phyloP scores from a whole-genome alignment of 1,284 basidiomycete species.

The Sporisorium exsertum region DNA sequence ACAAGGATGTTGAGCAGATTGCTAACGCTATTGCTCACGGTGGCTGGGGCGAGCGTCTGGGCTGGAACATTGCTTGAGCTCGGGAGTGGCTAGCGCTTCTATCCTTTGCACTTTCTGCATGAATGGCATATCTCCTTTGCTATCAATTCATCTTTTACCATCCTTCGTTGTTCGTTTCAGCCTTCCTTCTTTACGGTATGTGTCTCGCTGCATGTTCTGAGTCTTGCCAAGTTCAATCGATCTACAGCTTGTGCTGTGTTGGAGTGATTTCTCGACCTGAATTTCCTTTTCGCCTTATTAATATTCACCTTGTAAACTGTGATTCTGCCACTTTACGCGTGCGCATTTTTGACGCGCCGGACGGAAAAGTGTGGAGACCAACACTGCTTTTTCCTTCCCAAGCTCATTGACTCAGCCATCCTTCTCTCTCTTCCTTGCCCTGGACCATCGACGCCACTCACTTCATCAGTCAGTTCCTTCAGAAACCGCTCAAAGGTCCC shows the following conservation, averaged over 20 bases:
- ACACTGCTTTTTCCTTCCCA: conserved; percentile 17
- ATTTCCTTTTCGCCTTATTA: not conserved
- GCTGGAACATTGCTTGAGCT: conserved; percentile 58
- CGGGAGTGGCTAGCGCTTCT: not conserved
- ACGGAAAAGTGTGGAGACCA: conserved; percentile 13
- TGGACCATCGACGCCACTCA: not conserved
- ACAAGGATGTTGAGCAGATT: conserved; percentile 94
- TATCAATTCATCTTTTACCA: too few relatives aligned
- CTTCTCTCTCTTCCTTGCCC: too few relatives aligned
- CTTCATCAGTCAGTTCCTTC: not conserved
- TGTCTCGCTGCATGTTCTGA: too few relatives aligned
- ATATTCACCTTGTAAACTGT: not conserved
- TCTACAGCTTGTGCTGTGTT: not conserved
- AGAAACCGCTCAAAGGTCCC: not conserved
- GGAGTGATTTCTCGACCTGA: conserved; percentile 3
- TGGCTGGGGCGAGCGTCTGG: conserved; percentile 65
- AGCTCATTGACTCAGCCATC: conserved; percentile 22
- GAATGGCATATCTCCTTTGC: too few relatives aligned
- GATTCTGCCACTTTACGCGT: conserved; percentile 1
- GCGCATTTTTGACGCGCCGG: not conserved
- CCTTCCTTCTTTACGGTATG: too few relatives aligned
- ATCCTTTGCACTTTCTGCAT: not conserved
- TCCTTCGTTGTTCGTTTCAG: too few relatives aligned
- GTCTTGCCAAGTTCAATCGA: too few relatives aligned
- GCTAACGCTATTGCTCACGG: conserved; percentile 72